A percentile compares a stretch with the other conserved stretches of the same genome.
Conservation (phyloP, 2,329 filamentous ascomycete species). For the Aspergillus cejpii region DNA sequence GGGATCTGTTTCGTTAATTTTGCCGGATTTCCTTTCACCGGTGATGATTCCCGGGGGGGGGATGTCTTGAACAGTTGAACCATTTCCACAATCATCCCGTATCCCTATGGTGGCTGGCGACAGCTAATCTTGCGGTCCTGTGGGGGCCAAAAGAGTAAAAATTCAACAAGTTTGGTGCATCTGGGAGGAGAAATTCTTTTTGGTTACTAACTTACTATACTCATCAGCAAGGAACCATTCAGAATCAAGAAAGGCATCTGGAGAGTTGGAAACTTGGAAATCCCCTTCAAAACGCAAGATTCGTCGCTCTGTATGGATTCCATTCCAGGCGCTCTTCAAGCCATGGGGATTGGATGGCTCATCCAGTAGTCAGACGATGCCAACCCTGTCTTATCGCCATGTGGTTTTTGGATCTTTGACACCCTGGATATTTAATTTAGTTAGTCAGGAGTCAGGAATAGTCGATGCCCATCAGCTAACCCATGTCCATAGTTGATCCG, state of each 20-base stretch:
- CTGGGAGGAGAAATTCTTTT: not conserved
- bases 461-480: not conserved
- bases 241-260: not conserved
- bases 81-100: not conserved
- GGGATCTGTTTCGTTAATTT: no score
- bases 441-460: conserved; percentile 1
- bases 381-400: conserved; percentile 16
- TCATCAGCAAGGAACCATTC: not conserved
- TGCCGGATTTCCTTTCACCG: no score
- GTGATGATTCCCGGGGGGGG: no score
- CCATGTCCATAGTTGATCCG: not conserved
- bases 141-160: conserved; percentile 14
- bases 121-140: conserved; percentile 9
- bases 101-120: conserved; percentile 11
- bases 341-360: not conserved
- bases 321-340: not conserved
- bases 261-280: not conserved
- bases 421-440: conserved; percentile 1
- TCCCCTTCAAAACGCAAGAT: no score
- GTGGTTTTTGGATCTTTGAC: conserved; percentile 16
- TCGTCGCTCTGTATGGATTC: not conserved
- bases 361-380: not conserved
- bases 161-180: not conserved
- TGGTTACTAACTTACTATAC: no score
- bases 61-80: not conserved